Evolutionary conservation across 331 rosid genomes (phyloP), one percentile per base, ranked within the genome.

Genomic region (Dryas integrifolia): DNA sequence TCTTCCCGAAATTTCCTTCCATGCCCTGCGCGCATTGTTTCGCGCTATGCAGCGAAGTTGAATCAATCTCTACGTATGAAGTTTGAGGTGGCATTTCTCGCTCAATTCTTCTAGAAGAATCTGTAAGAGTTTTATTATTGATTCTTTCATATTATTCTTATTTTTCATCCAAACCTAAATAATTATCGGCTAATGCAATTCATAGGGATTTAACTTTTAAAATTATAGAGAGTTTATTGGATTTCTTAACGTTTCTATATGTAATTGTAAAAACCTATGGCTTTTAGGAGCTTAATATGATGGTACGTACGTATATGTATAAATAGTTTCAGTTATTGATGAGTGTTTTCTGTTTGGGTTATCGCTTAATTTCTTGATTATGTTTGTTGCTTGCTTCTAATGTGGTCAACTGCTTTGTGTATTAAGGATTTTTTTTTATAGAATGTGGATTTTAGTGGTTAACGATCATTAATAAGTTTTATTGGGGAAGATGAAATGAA

Each of bases 101-200:
- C 69, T 60, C 77, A 46, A 57, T 79, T 82, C 51, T 41, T 79
- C 69, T 53, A 16, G 44, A 65, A 47, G 51, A 52, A 52, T 65
- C 77, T 46, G 82, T 79, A 73, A 77, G 81, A 80, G 47, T 30
- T 57, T 57, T 72, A 21, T 12, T 43, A 74, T 56, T 51, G 3
- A 67, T 65, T 14, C 1, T n/a, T 16, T 1, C 14, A 9, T 46
- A n/a, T 69, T 45, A 8, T 35, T 40, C 24, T 49, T 38, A 1
- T 5, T 2, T 73, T 41, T 7, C 8, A 21, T 64, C 38, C 55
- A 65, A 67, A 83, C 83, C 81, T 79, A 75, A 67, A 67, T 72
- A 72, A 15, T 53, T 46, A 48, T 82, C 69, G 46, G 24, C 39
- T 61, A 69, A 69, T 65, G 73, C 59, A 35, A 69, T 57, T 38